Conservation (phyloP, 345 rosid genomes). For the Corchorus capsularis region DNA sequence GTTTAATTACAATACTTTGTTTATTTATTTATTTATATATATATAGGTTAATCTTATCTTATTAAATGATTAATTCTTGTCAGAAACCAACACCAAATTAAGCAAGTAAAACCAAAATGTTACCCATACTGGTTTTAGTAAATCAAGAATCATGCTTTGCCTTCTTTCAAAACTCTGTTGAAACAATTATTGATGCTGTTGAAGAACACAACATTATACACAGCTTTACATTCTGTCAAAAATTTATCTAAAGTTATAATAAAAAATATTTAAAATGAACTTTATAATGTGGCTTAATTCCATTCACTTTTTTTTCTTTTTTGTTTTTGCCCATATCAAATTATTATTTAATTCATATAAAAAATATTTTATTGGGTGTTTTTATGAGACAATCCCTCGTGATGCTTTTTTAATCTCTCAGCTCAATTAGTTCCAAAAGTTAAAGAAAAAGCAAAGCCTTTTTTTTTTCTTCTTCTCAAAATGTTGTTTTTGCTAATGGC, state of each 20-base stretch:
- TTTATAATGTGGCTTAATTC: conserved; percentile 8
- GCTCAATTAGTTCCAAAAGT: conserved; percentile 17
- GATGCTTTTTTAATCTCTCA: not conserved
- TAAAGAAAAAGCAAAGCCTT: not conserved
- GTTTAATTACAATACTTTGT: too few species aligned
- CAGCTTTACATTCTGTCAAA: conserved; percentile 11
- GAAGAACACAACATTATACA: not conserved
- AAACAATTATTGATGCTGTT: conserved; percentile 20
- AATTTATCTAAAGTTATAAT: not conserved
- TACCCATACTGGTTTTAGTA: not conserved
- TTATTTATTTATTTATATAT: too few species aligned
- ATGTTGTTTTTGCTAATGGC: not conserved
- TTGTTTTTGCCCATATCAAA: too few species aligned
- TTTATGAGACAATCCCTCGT: conserved; percentile 9
- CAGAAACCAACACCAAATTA: not conserved
- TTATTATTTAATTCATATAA: too few species aligned
- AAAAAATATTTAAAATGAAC: not conserved
- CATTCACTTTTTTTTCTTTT: not conserved
- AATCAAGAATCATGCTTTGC: not conserved
- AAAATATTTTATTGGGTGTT: not conserved
- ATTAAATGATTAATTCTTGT: not conserved
- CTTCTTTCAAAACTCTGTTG: not conserved
- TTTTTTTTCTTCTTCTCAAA: not conserved
- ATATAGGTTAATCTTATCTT: not conserved
- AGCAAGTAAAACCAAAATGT: not conserved